A percentile compares a stretch with the other conserved stretches of the same genome.
phyloP scores from a whole-genome alignment of 176 grass and related monocot species.

The Puccinellia tenuiflora region DNA sequence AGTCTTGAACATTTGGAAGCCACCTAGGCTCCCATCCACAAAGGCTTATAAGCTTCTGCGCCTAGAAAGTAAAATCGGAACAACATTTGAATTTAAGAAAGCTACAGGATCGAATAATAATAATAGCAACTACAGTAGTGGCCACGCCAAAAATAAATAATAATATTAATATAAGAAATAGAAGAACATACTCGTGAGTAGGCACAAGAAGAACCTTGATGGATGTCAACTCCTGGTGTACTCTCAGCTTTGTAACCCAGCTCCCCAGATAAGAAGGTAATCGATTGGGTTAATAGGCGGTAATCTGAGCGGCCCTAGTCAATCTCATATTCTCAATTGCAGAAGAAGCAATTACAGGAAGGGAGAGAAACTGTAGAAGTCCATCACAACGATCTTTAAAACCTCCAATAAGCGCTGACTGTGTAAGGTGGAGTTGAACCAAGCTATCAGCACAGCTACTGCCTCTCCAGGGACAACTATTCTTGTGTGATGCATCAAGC shows the following conservation, averaged over 20 bases:
- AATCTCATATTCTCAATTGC: constrained; percentile 83
- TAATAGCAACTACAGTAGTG: neutral
- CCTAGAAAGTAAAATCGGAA: constrained; percentile 58
- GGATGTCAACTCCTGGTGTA: constrained; percentile 45
- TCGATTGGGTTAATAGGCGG: constrained; percentile 60
- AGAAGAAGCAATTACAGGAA: constrained; percentile 77
- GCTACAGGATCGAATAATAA: neutral
- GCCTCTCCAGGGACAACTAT: constrained; percentile 82
- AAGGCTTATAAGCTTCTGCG: constrained; percentile 90
- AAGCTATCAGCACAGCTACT: constrained; percentile 90
- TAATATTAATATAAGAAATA: constrained; percentile 2
- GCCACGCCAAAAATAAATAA: constrained; percentile 3
- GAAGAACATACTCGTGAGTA: constrained; percentile 63
- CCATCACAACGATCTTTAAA: constrained; percentile 95
- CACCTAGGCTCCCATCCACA: constrained; percentile 99
- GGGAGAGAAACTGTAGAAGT: constrained; percentile 73
- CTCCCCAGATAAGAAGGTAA: constrained; percentile 64
- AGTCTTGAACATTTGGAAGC: constrained; percentile 97
- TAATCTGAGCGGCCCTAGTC: constrained; percentile 60
- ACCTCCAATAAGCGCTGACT: constrained; percentile 72
- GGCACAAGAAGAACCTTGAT: constrained; percentile 48
- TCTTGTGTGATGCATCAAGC: constrained; percentile 68
- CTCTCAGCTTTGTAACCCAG: constrained; percentile 65
- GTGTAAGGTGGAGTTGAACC: constrained; percentile 79
- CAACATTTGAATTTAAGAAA: constrained; percentile 22